Conservation (phyloP, 2,329 filamentous ascomycete species). For the Annulohypoxylon truncatum region DNA sequence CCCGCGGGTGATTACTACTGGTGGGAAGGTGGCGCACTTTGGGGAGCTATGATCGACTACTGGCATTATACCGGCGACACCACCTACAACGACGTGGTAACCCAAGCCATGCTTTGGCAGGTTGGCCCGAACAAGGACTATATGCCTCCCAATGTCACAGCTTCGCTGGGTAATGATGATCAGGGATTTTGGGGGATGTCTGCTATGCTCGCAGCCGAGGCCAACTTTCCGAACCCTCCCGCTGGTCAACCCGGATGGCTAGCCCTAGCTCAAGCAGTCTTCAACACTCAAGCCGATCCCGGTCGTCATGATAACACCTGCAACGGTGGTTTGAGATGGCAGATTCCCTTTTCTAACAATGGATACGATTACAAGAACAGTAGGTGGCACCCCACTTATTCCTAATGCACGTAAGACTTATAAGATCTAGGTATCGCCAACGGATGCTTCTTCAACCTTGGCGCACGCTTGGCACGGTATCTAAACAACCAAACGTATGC, state of each 20-base stretch:
- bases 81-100: conserved; percentile 63
- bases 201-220: conserved; percentile 71
- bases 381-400: conserved; percentile 25
- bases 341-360: conserved; percentile 71
- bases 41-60: conserved; percentile 51
- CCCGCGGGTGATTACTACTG: conserved; percentile 51
- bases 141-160: conserved; percentile 59
- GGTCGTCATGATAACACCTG: conserved; percentile 70
- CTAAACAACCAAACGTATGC: conserved; percentile 73
- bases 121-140: conserved; percentile 59
- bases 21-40: conserved; percentile 52
- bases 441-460: conserved; percentile 62
- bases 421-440: conserved; percentile 56
- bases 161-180: conserved; percentile 63
- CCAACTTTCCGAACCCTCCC: conserved; percentile 68
- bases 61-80: conserved; percentile 66
- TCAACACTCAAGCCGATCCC: conserved; percentile 67
- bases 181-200: conserved; percentile 75
- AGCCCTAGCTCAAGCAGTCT: conserved; percentile 72
- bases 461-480: conserved; percentile 70
- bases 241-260: conserved; percentile 68
- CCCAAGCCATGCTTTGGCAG: conserved; percentile 59
- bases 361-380: conserved; percentile 58
- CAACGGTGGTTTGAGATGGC: conserved; percentile 74
- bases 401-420: conserved; percentile 26